phyloP scores from a whole-genome alignment of 2,329 filamentous ascomycete genomes.

The Fonsecaea erecta region DNA sequence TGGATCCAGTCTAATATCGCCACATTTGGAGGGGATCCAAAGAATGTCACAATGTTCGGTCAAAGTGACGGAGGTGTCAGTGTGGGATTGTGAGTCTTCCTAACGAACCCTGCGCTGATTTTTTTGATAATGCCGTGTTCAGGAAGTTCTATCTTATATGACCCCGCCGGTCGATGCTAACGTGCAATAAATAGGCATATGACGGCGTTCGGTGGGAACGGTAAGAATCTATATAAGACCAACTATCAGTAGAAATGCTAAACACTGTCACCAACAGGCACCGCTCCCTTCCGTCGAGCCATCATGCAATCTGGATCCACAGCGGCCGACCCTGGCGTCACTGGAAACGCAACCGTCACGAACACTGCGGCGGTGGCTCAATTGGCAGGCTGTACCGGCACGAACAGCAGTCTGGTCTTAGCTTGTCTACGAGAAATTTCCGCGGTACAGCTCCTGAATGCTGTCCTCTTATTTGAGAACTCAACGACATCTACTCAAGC shows the following conservation, averaged over 20 bases:
- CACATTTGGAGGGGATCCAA: constrained; percentile 34
- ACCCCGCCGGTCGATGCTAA: neutral
- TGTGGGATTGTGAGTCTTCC: constrained; percentile 43
- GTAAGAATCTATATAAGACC: constrained; percentile 9
- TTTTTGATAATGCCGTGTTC: neutral
- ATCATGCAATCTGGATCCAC: constrained; percentile 53
- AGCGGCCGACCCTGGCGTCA: constrained; percentile 58
- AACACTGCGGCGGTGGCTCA: constrained; percentile 23
- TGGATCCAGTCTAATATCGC: constrained; percentile 37
- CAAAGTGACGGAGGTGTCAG: constrained; percentile 56
- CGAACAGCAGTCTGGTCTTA: constrained; percentile 14
- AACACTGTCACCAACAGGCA: constrained; percentile 39
- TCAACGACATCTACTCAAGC: constrained; percentile 8
- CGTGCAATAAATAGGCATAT: constrained; percentile 43
- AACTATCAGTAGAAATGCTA: neutral
- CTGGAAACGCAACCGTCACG: constrained; percentile 50
- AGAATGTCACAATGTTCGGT: constrained; percentile 44
- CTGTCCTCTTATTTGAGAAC: constrained; percentile 24
- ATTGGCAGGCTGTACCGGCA: constrained; percentile 18
- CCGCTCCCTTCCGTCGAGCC: constrained; percentile 52
- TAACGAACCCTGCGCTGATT: neutral
- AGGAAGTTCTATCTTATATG: neutral
- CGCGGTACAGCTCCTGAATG: constrained; percentile 13
- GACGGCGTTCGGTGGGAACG: constrained; percentile 52
- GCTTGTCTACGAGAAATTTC: constrained; percentile 16